A percentile compares a stretch with the other conserved stretches of the same genome.
Conservation (phyloP, 768 basidiomycete species). For the Gloeophyllum trabeum region DNA sequence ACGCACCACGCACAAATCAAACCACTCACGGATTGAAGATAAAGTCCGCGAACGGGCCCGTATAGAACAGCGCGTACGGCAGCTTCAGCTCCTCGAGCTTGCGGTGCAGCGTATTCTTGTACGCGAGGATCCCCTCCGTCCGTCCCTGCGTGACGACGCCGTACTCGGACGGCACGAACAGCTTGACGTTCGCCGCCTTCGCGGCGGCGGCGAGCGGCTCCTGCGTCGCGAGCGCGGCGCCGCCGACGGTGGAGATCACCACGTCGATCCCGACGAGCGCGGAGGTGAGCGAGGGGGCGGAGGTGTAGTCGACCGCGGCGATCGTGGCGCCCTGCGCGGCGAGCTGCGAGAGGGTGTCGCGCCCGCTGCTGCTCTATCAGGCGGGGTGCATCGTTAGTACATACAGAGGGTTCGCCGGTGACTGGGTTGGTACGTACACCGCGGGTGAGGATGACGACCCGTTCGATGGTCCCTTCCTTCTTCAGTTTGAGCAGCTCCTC, state of each 20-base stretch:
- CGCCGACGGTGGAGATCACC: conserved; percentile 16
- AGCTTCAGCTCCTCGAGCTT: conserved; percentile 8
- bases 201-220: conserved; percentile 16
- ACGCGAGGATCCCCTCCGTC: conserved; percentile 2
- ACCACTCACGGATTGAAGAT: conserved; percentile 4
- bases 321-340: conserved; percentile 2
- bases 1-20: background rate
- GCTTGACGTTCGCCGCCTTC: conserved; percentile 16
- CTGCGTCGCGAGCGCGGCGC: conserved; percentile 12
- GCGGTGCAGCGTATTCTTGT: conserved; percentile 6
- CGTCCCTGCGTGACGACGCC: conserved; percentile 5
- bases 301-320: conserved; percentile 1
- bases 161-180: conserved; percentile 21
- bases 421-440: background rate
- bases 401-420: background rate
- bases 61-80: conserved; percentile 11
- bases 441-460: background rate
- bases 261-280: conserved; percentile 14
- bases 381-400: background rate
- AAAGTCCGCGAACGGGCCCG: conserved; percentile 5
- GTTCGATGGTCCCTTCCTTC: background rate
- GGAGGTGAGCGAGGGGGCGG: conserved; percentile 1
- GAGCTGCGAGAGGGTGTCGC: background rate
- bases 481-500: conserved; percentile 3
- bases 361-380: background rate